These are phyloP conservation scores for Trichoderma virens DNA, from an alignment of 495 filamentous ascomycete genomes.

Conservation along the genomic window DNA sequence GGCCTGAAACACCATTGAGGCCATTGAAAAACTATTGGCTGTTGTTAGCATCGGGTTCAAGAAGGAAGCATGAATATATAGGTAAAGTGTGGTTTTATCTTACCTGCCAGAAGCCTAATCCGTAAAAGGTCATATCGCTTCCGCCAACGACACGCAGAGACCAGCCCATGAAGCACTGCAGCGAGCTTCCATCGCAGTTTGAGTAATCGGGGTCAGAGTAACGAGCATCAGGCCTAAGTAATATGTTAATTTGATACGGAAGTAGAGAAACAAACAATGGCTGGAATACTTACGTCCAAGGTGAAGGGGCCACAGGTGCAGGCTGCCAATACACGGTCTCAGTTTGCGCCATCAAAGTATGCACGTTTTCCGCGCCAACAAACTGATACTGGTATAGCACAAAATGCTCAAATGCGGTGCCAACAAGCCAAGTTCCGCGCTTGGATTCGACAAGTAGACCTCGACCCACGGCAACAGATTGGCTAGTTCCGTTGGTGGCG, in stretches of 20 bases:
- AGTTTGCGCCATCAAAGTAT: conserved; percentile 50
- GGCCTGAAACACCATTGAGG: background rate
- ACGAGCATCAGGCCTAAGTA: background rate
- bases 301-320: conserved; percentile 12
- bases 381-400: conserved; percentile 69
- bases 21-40: background rate
- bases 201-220: background rate
- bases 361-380: conserved; percentile 52
- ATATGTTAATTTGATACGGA: background rate
- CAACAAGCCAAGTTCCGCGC: conserved; percentile 48
- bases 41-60: background rate
- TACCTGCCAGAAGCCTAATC: background rate
- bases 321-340: conserved; percentile 71
- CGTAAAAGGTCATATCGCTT: background rate
- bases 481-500: conserved; percentile 15
- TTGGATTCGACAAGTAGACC: conserved; percentile 41
- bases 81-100: background rate
- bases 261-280: background rate
- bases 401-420: conserved; percentile 63
- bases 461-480: conserved; percentile 29
- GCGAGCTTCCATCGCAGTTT: background rate
- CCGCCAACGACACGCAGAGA: background rate
- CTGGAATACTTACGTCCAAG: background rate
- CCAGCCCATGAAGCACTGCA: conserved; percentile 3
- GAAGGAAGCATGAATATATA: background rate